These are phyloP conservation scores for Blastocystis sp. DNA, from an alignment of 352 stramenopile species.

Conservation along the genomic window DNA sequence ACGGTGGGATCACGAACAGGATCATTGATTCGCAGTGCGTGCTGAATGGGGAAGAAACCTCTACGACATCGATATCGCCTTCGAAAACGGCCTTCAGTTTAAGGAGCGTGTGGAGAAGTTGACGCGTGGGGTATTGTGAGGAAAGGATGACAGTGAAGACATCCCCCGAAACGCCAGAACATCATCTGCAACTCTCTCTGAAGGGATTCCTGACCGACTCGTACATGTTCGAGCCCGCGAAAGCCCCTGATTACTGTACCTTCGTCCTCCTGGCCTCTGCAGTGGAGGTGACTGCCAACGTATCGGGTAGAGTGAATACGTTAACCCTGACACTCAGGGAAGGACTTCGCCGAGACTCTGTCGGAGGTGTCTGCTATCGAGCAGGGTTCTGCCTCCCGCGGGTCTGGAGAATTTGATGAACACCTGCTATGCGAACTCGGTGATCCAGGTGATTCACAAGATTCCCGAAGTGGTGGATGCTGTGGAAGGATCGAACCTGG, in stretches of 20 bases:
- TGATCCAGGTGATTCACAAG: constrained; percentile 53
- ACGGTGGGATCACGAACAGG: background rate
- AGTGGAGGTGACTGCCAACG: background rate
- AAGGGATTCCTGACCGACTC: constrained; percentile 44
- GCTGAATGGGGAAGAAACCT: constrained; percentile 38
- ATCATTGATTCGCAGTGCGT: constrained; percentile 3
- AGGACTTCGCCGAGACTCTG: constrained; percentile 1
- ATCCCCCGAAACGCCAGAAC: constrained; percentile 19
- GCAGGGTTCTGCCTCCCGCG: constrained; percentile 14
- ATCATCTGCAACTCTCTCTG: constrained; percentile 36
- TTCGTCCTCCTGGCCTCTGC: constrained; percentile 22
- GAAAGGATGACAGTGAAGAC: background rate
- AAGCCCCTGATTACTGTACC: constrained; percentile 7
- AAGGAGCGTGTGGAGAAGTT: constrained; percentile 44
- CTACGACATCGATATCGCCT: constrained; percentile 28
- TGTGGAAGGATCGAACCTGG: background rate
- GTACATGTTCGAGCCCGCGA: background rate
- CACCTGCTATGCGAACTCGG: constrained; percentile 49
- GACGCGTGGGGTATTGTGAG: background rate
- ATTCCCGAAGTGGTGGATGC: constrained; percentile 49
- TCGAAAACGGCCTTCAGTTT: constrained; percentile 10
- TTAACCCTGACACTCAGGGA: background rate
- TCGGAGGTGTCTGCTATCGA: background rate
- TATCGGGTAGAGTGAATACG: background rate
- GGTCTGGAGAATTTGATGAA: constrained; percentile 52